Percentiles rank a stretch among this genome's conserved stretches.
phyloP scores from a whole-genome alignment of 768 basidiomycete species.

The Cantharellus anzutake region DNA sequence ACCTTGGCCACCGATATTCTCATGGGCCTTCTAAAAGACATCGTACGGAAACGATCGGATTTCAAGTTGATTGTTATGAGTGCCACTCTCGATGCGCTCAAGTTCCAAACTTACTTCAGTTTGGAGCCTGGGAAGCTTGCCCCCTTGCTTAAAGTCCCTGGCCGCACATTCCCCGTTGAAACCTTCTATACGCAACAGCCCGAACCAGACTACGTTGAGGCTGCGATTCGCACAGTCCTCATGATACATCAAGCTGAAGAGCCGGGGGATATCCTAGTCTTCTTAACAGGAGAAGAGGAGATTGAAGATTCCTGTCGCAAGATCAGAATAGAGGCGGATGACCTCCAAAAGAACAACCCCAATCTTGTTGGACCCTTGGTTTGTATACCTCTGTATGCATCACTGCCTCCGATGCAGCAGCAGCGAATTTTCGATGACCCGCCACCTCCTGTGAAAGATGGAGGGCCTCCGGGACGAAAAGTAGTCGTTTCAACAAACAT shows the following conservation, averaged over 20 bases:
- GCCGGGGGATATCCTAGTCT: constrained; percentile 78
- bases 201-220: constrained; percentile 91
- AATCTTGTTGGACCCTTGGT: constrained; percentile 66
- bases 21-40: constrained; percentile 83
- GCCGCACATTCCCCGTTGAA: constrained; percentile 88
- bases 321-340: constrained; percentile 80
- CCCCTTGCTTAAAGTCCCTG: constrained; percentile 79
- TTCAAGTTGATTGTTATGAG: constrained; percentile 98
- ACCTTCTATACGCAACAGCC: constrained; percentile 87
- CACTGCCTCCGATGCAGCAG: constrained; percentile 84
- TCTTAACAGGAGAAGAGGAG: constrained; percentile 96
- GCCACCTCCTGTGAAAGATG: constrained; percentile 38
- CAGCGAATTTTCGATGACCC: constrained; percentile 91
- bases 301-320: constrained; percentile 93
- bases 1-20: constrained; percentile 96
- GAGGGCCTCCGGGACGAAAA: constrained; percentile 76
- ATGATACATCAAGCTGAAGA: constrained; percentile 97
- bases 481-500: constrained; percentile 93
- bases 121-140: constrained; percentile 26
- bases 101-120: constrained; percentile 89
- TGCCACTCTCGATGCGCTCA: constrained; percentile 88
- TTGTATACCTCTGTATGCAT: constrained; percentile 90
- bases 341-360: constrained; percentile 49
- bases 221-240: constrained; percentile 85
- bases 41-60: constrained; percentile 64